Conservation (phyloP, 306 rosid genomes). For the Corylus americana region DNA sequence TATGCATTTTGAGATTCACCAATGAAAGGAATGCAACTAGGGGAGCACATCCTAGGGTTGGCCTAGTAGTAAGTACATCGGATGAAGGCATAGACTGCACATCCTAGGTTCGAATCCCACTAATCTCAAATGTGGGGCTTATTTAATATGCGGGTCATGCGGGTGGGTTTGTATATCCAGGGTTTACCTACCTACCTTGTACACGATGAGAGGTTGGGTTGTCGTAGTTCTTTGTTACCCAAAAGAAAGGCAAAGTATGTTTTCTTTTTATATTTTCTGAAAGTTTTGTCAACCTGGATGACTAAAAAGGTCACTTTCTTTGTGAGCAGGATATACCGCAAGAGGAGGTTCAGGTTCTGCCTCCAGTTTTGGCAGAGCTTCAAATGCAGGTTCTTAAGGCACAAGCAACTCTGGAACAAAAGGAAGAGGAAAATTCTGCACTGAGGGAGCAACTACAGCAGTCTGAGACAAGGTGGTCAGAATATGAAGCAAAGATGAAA, state of each 20-base stretch:
- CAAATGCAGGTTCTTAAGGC: conserved; percentile 70
- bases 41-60: no score
- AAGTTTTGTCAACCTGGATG: background rate
- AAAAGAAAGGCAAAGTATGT: conserved; percentile 3
- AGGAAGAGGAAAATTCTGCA: conserved; percentile 82
- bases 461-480: conserved; percentile 78
- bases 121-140: no score
- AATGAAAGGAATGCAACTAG: background rate
- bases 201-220: no score
- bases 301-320: conserved; percentile 9
- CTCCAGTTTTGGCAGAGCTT: conserved; percentile 64
- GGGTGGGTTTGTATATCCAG: no score
- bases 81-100: no score
- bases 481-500: conserved; percentile 90
- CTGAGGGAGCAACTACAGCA: conserved; percentile 74
- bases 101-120: no score
- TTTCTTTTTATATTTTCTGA: conserved; percentile 7
- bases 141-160: no score
- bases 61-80: no score
- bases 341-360: conserved; percentile 48
- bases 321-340: conserved; percentile 40
- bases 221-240: background rate
- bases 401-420: conserved; percentile 75
- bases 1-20: background rate
- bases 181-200: no score